Evolutionary conservation across 768 basidiomycete genomes (phyloP).

Genomic region (Amanita polypyramis): DNA sequence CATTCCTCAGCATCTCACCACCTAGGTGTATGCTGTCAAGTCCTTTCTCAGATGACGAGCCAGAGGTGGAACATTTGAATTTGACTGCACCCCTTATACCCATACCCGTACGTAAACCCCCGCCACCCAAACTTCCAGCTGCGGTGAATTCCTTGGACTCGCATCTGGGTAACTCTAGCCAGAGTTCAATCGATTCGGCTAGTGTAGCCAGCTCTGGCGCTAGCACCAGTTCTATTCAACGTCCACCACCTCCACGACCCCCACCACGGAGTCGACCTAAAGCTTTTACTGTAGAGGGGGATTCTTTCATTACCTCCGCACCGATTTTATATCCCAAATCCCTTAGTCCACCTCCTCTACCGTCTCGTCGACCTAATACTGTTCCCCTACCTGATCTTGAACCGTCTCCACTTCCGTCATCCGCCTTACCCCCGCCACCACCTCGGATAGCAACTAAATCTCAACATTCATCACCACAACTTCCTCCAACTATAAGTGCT

Average conservation of each 20-base stretch:
- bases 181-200: conserved; percentile 25
- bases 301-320: background rate
- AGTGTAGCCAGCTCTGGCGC: background rate
- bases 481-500: background rate
- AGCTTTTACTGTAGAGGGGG: conserved; percentile 7
- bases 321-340: conserved; percentile 17
- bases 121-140: background rate
- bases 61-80: conserved; percentile 7
- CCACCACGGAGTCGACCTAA: conserved; percentile 8
- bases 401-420: background rate
- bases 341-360: conserved; percentile 12
- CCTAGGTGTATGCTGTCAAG: conserved; percentile 7
- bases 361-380: conserved; percentile 9
- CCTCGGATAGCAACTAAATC: background rate
- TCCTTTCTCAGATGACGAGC: conserved; percentile 13
- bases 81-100: conserved; percentile 13
- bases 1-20: conserved; percentile 7
- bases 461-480: background rate
- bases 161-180: conserved; percentile 26
- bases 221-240: conserved; percentile 2
- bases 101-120: conserved; percentile 14
- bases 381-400: background rate
- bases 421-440: background rate
- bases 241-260: conserved; percentile 24
- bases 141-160: conserved; percentile 11